A percentile compares a stretch with the other conserved stretches of the same genome.
These are phyloP conservation scores for Globisporangium middletonii DNA, from an alignment of 352 stramenopile species.

Conservation along the genomic window DNA sequence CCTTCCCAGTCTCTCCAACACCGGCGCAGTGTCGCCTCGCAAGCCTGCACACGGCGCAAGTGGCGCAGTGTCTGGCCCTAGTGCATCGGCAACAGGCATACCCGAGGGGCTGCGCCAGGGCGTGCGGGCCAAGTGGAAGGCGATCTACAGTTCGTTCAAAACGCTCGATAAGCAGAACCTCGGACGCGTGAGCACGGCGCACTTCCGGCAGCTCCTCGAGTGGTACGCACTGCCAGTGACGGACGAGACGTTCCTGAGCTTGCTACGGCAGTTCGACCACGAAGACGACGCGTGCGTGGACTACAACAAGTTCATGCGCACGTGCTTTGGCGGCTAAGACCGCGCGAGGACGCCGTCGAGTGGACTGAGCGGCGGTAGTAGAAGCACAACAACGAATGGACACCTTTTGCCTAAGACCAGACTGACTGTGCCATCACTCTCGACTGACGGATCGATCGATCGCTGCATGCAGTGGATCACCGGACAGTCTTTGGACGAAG, in stretches of 20 bases:
- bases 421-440: not conserved
- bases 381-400: too few relatives aligned
- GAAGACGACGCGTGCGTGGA: conserved; percentile 53
- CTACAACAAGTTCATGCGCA: conserved; percentile 73
- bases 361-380: too few relatives aligned
- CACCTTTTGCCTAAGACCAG: too few relatives aligned
- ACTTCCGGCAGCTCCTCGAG: conserved; percentile 71
- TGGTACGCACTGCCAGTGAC: conserved; percentile 55
- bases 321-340: conserved; percentile 38
- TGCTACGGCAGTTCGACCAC: conserved; percentile 63
- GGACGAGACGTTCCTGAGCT: conserved; percentile 41
- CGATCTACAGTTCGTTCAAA: conserved; percentile 62
- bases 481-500: conserved; percentile 5
- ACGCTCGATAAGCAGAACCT: conserved; percentile 53
- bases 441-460: not conserved
- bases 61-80: not conserved
- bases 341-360: not conserved
- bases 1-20: conserved; percentile 21
- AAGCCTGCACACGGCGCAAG: not conserved
- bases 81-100: conserved; percentile 10
- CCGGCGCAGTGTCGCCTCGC: not conserved
- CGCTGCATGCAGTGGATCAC: conserved; percentile 1
- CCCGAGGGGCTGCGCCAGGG: conserved; percentile 41
- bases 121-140: conserved; percentile 66
- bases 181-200: conserved; percentile 41